Conservation (phyloP, 176 grass and related monocot species). For the Phragmites australis region DNA sequence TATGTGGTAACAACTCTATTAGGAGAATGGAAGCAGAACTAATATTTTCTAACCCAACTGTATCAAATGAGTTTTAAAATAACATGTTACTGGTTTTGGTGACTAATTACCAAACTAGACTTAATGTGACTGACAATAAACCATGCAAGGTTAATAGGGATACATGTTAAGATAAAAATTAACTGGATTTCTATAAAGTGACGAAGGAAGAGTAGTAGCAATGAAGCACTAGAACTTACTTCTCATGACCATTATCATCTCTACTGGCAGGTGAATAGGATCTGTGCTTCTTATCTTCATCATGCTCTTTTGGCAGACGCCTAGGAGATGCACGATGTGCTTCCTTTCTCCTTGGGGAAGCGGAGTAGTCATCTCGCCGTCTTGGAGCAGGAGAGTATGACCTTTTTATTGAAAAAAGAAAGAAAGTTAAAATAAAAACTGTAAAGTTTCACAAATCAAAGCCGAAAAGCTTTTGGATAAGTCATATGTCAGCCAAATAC, state of each 20-base stretch:
- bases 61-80: neutral
- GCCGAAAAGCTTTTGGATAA: neutral
- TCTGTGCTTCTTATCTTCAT: slow-evolving; percentile 48
- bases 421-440: neutral
- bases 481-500: neutral
- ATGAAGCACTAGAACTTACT: slow-evolving; percentile 46
- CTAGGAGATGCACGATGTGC: slow-evolving; percentile 42
- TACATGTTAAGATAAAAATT: neutral
- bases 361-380: slow-evolving; percentile 56
- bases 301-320: slow-evolving; percentile 43
- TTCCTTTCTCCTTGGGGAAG: slow-evolving; percentile 62
- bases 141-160: neutral
- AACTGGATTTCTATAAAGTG: neutral
- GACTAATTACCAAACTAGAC: neutral
- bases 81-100: neutral
- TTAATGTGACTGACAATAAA: neutral
- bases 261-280: slow-evolving; percentile 54
- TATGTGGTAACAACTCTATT: neutral
- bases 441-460: neutral
- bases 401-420: slow-evolving; percentile 33
- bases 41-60: neutral
- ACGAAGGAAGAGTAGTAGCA: neutral
- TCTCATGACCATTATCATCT: slow-evolving; percentile 57
- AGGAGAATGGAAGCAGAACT: neutral
- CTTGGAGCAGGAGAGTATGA: slow-evolving; percentile 82